Base-by-base conservation (phyloP, 2,329 filamentous ascomycete genomes). In the Tolypocladium ophioglossoides region DNA sequence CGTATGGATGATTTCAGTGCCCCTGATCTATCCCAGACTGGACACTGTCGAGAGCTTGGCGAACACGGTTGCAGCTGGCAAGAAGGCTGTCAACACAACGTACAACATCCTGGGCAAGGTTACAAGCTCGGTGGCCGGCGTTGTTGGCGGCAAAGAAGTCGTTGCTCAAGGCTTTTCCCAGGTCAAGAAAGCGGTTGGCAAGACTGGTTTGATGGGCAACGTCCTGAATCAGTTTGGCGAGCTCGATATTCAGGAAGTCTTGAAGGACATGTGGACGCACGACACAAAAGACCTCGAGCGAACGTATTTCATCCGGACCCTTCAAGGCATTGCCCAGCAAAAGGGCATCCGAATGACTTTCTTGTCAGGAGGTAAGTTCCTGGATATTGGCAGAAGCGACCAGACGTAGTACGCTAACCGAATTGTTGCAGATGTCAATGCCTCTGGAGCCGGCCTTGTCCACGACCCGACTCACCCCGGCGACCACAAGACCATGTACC, bases 401-500 rank as follows among this genome's bases (percentile, higher is more conserved):
- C 6, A 11, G 10, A 32, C 2, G 30, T 2, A 4, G 2, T 12
- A 11, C 18, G 24, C 54, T 51, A 16, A 51, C 47, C 16, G 39
- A 22, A 35, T 9, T 1, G 8, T 22, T 41, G 7, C 58, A 86
- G 85, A 87, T 64, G 92, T 97, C 68, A 94, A 92, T 70, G 87
- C 85, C 63, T 91, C 89, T 60, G 94, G 94, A 59, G 94, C 94
- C 24, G 94, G 94, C 55, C 80, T 99, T 12, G 84, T 99, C 2
- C 94, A 99, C 70, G 94, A 99, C 71, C 94, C 94, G 0, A 81
- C 87, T 22, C 89, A 94, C 68, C 92, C 92, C 0, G 84, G 83
- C 40, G 91, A 97, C 70, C 91, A 97, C 78, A 99, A 97, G 74
- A 96, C 94, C 32, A 99, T 99, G 92, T 99, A 97, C 74, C 94